Base-by-base conservation (phyloP, 148 eudicot species). In the Rhododendron kiyosumense region DNA sequence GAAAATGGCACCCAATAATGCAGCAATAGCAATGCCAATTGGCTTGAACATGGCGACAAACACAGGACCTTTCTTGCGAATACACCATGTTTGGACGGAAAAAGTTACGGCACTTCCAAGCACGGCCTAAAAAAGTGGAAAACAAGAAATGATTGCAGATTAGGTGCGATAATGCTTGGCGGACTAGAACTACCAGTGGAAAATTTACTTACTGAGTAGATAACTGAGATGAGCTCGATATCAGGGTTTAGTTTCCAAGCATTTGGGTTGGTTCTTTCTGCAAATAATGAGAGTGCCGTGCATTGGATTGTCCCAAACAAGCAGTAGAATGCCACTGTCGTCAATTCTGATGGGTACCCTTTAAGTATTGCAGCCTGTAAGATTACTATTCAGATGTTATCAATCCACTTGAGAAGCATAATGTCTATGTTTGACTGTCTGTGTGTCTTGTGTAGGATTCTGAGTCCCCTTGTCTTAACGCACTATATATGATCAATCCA, bases 41-140 rank as follows among this genome's bases (percentile, higher is more conserved):
- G 94, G 94, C 86, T 91, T 92, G 79, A 92, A 92, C 89, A 92
- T 86, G 49, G 94, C 84, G 57, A 89, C 92, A 71, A 90, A 92
- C 41, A 92, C 90, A 3, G 94, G 94, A 1, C 92, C 94, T 86
- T 86, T 89, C 88, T 78, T 90, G 46, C 84, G 85, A 14, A 92
- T 85, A 85, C 92, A 90, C 94, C 94, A 92, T 57, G 89, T 90
- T 61, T 81, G 84, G 52, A 71, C 85, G 3, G 87, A 84, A 54
- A 11, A 85, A 24, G 85, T 88, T 11, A 88, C 45, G 7, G 85
- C 87, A 46, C 86, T 71, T 86, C 92, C 90, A 69, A 88, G 76
- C 38, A 92, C 59, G 81, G 87, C 94, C 92, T 89, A 59, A 30
- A 71, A 71, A 71, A 13, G 75, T 13, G 3, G 41, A 71, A 71